phyloP scores from a whole-genome alignment of 148 eudicot genomes.

The Spergularia marina region DNA sequence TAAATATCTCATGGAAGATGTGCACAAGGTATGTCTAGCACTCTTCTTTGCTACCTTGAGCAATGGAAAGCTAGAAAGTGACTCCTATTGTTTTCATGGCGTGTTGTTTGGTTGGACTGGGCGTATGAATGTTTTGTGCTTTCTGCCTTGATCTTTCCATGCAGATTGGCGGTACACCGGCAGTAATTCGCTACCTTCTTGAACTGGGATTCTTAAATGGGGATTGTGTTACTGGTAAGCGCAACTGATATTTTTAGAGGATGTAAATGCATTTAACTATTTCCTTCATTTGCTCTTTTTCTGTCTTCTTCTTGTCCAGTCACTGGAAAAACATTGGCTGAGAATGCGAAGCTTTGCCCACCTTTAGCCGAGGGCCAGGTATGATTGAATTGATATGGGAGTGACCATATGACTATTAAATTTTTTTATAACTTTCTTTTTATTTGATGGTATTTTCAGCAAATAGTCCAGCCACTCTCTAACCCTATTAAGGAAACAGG shows the following conservation, averaged over 20 bases:
- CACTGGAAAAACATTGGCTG: slow-evolving; percentile 91
- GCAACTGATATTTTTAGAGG: not conserved
- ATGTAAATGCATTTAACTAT: not conserved
- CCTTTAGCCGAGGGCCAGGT: slow-evolving; percentile 94
- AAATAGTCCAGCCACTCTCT: slow-evolving; percentile 75
- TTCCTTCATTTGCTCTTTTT: slow-evolving; percentile 4
- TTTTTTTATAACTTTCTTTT: not conserved
- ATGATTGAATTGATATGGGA: not conserved
- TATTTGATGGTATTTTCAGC: slow-evolving; percentile 38
- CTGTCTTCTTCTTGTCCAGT: slow-evolving; percentile 36
- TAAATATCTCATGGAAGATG: slow-evolving; percentile 95
- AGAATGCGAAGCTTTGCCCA: slow-evolving; percentile 85
- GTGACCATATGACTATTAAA: too few relatives aligned
- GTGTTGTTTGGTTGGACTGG: too few relatives aligned
- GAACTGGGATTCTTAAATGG: slow-evolving; percentile 84
- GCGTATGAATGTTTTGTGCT: too few relatives aligned
- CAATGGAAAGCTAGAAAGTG: too few relatives aligned
- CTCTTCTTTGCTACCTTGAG: not conserved
- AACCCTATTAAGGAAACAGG: slow-evolving; percentile 91
- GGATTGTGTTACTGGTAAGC: slow-evolving; percentile 87
- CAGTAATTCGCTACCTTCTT: slow-evolving; percentile 71
- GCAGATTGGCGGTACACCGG: slow-evolving; percentile 97
- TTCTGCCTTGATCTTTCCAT: not conserved
- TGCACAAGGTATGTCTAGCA: slow-evolving; percentile 65
- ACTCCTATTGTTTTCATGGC: too few relatives aligned